These are phyloP conservation scores for Orobanche coerulescens DNA, from an alignment of 257 asterid species.

Conservation along the genomic window DNA sequence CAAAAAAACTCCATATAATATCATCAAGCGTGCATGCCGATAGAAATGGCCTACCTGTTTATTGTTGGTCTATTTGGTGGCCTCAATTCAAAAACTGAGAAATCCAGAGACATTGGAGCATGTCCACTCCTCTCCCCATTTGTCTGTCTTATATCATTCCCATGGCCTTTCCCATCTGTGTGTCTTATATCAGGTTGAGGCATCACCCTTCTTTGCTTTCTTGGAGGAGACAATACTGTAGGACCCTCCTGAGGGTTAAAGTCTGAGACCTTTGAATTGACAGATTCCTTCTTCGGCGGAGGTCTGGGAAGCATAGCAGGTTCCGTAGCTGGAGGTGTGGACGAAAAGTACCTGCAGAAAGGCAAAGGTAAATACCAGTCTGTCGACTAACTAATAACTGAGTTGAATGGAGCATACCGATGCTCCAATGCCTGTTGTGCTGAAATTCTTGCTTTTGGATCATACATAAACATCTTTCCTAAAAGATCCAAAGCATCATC, in stretches of 20 bases:
- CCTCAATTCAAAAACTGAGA: constrained; percentile 68
- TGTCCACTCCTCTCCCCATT: constrained; percentile 66
- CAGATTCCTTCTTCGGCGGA: constrained; percentile 66
- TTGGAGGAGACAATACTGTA: constrained; percentile 85
- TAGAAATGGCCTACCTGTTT: constrained; percentile 50
- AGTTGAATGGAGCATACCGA: constrained; percentile 40
- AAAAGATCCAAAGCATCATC: constrained; percentile 85
- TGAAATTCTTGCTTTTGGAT: constrained; percentile 85
- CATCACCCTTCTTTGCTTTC: constrained; percentile 93
- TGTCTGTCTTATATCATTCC: constrained; percentile 47
- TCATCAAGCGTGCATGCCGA: constrained; percentile 19
- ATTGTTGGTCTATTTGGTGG: constrained; percentile 92
- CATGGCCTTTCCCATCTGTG: constrained; percentile 44
- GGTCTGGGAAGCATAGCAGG: constrained; percentile 93
- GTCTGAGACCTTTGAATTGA: constrained; percentile 46
- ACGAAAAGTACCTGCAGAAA: constrained; percentile 63
- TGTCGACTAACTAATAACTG: constrained; percentile 8
- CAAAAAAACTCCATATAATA: not conserved
- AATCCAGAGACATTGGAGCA: constrained; percentile 88
- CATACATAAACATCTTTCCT: constrained; percentile 81
- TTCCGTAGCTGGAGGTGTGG: constrained; percentile 84
- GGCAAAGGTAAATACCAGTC: constrained; percentile 16
- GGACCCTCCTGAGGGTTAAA: constrained; percentile 66
- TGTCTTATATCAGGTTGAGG: constrained; percentile 62
- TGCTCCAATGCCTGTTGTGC: constrained; percentile 95